Conservation (phyloP, 768 basidiomycete species). For the Boletus subparvulus region DNA sequence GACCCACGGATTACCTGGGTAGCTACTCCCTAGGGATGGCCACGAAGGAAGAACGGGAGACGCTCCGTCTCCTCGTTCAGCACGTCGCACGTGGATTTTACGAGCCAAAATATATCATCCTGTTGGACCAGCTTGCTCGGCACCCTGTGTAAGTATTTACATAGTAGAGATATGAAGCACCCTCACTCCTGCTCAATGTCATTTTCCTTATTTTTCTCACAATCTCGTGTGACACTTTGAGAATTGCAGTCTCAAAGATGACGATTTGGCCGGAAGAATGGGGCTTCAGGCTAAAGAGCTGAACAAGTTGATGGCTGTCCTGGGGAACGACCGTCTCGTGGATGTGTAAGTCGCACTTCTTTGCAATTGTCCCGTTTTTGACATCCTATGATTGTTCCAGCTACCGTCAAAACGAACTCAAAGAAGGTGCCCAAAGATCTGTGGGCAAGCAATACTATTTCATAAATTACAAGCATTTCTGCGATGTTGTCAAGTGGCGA, state of each 20-base stretch:
- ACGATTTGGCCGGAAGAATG: conserved; percentile 89
- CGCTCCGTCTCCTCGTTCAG: conserved; percentile 84
- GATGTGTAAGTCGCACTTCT: conserved; percentile 55
- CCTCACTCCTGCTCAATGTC: conserved; percentile 20
- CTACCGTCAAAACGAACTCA: conserved; percentile 88
- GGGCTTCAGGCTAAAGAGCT: conserved; percentile 88
- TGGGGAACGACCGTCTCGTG: conserved; percentile 76
- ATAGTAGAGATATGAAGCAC: conserved; percentile 24
- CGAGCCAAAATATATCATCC: conserved; percentile 86
- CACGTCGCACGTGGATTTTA: conserved; percentile 94
- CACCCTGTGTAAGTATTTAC: conserved; percentile 86
- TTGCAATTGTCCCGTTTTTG: conserved; percentile 1
- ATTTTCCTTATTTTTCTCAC: conserved; percentile 7
- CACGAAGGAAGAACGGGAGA: conserved; percentile 78
- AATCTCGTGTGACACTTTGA: conserved; percentile 20
- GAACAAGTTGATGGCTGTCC: conserved; percentile 82
- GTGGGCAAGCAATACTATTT: conserved; percentile 93
- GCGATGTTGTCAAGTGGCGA: conserved; percentile 97
- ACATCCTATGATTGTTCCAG: conserved; percentile 38
- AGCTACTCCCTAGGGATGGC: conserved; percentile 41
- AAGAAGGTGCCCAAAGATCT: conserved; percentile 84
- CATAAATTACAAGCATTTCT: conserved; percentile 93
- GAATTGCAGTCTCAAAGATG: conserved; percentile 77
- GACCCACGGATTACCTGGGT: neutral
- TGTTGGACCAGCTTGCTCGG: conserved; percentile 90